A percentile compares a stretch with the other conserved stretches of the same genome.
phyloP scores from a whole-genome alignment of 345 rosid genomes.

The Corchorus capsularis region DNA sequence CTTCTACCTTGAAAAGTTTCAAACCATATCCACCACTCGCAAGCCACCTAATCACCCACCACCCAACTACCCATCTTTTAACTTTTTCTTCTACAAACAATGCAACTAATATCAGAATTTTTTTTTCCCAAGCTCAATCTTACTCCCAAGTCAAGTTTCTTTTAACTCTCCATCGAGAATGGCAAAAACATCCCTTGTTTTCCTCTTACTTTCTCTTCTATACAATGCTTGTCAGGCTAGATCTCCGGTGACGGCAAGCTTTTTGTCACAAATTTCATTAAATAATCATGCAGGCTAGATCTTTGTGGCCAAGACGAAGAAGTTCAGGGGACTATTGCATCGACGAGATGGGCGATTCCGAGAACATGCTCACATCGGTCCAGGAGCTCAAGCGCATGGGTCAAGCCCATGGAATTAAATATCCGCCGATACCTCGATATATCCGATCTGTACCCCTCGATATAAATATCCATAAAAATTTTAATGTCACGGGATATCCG shows the following conservation, averaged over 20 bases:
- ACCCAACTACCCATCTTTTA: neutral
- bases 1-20: too few species aligned
- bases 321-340: slow-evolving; percentile 64
- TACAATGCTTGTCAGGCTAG: slow-evolving; percentile 18
- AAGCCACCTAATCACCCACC: neutral
- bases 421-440: too few species aligned
- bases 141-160: too few species aligned
- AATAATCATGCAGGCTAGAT: slow-evolving; percentile 65
- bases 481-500: too few species aligned
- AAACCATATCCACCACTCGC: too few species aligned
- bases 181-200: slow-evolving; percentile 24
- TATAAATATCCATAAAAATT: too few species aligned
- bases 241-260: slow-evolving; percentile 22
- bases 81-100: neutral
- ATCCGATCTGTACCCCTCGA: too few species aligned
- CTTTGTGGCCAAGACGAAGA: slow-evolving; percentile 56
- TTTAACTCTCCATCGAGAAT: slow-evolving; percentile 8
- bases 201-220: slow-evolving; percentile 27
- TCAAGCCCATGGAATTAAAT: slow-evolving; percentile 47
- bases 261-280: slow-evolving; percentile 46
- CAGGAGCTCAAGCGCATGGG: slow-evolving; percentile 62
- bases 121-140: neutral
- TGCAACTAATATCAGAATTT: neutral
- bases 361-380: slow-evolving; percentile 66
- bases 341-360: slow-evolving; percentile 67